Conservation (phyloP, 164 flowering plant genomes). For the Nelumbo lutea region DNA sequence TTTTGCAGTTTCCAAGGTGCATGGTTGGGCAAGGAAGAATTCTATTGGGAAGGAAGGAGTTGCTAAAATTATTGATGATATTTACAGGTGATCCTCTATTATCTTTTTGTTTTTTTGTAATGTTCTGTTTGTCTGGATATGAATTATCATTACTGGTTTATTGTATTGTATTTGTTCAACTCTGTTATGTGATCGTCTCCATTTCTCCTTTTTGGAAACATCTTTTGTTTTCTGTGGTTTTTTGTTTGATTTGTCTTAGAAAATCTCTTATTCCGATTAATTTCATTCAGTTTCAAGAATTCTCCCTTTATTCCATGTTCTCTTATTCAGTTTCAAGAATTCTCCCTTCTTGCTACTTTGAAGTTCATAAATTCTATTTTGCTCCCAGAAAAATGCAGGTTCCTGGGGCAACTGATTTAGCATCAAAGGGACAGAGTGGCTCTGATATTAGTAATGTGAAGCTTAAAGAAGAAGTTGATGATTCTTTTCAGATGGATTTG, state of each 20-base stretch:
- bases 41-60: conserved; percentile 69
- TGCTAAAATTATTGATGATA: conserved; percentile 84
- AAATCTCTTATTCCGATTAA: too few relatives aligned
- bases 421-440: conserved; percentile 59
- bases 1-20: conserved; percentile 48
- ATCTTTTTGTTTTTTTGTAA: not conserved
- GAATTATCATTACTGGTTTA: too few relatives aligned
- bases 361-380: not conserved
- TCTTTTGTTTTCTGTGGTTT: too few relatives aligned
- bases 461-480: conserved; percentile 65
- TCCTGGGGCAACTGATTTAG: conserved; percentile 74
- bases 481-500: conserved; percentile 38
- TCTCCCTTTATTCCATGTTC: too few relatives aligned
- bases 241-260: too few relatives aligned
- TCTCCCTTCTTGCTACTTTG: not conserved
- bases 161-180: too few relatives aligned
- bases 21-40: conserved; percentile 56
- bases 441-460: conserved; percentile 45
- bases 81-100: conserved; percentile 55
- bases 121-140: too few relatives aligned
- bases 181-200: too few relatives aligned
- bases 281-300: too few relatives aligned
- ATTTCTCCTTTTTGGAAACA: not conserved
- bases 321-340: not conserved
- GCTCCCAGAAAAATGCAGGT: conserved; percentile 75